Conservation (phyloP, 371 early-diverging fungal genomes). For the Syncephalastrum monosporum region DNA sequence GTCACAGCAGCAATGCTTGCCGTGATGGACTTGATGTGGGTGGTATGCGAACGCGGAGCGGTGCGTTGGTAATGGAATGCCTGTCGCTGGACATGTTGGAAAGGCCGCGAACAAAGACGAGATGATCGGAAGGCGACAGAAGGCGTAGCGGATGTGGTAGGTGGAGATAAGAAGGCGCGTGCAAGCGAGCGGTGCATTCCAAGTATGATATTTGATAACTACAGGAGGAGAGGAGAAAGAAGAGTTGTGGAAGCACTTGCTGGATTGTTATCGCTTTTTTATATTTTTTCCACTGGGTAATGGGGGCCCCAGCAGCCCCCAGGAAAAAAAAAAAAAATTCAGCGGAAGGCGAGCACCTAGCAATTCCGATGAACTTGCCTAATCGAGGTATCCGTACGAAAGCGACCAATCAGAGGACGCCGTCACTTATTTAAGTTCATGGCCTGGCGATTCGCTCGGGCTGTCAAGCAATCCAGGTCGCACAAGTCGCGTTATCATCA, state of each 20-base stretch:
- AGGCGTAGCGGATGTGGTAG: slow-evolving; percentile 10
- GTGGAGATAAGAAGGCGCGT: slow-evolving; percentile 6
- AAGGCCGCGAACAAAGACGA: slow-evolving; percentile 2
- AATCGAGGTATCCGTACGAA: slow-evolving; percentile 1
- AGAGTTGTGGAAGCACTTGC: not conserved
- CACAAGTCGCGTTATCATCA: no score
- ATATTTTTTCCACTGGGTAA: not conserved
- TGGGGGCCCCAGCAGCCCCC: slow-evolving; percentile 1
- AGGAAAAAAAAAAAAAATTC: slow-evolving; percentile 4
- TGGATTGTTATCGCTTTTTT: not conserved
- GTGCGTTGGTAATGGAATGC: slow-evolving; percentile 1
- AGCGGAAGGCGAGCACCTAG: slow-evolving; percentile 2
- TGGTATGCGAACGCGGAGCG: slow-evolving; percentile 1
- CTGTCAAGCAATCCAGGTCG: slow-evolving; percentile 5
- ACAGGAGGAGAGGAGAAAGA: slow-evolving; percentile 3
- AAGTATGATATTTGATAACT: not conserved
- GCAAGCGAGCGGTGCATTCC: slow-evolving; percentile 12
- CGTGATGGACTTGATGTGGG: slow-evolving; percentile 19
- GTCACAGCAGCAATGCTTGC: slow-evolving; percentile 18
- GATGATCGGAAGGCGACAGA: slow-evolving; percentile 2
- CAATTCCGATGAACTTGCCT: slow-evolving; percentile 8
- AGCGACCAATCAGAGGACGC: slow-evolving; percentile 4
- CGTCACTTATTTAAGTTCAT: not conserved
- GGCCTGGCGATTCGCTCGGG: not conserved
- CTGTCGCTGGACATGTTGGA: slow-evolving; percentile 1